phyloP scores from a whole-genome alignment of 192 early-diverging fungal genomes.

The Backusella parvicylindrica region DNA sequence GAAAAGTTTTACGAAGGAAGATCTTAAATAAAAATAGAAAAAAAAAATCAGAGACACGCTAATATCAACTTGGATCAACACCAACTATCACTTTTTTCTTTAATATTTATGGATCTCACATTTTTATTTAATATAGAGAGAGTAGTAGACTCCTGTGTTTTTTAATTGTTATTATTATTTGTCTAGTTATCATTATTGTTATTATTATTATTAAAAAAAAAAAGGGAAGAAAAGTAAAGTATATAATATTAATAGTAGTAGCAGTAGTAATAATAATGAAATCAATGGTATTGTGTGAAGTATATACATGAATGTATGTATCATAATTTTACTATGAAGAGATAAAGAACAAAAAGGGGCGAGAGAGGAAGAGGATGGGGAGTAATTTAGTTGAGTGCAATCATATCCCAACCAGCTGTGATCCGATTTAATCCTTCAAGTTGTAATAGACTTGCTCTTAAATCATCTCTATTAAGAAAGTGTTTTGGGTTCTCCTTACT shows the following conservation, averaged over 20 bases:
- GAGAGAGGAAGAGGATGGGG: not conserved
- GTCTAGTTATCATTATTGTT: not conserved
- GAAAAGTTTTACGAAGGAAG: constrained; percentile 80
- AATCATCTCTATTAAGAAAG: not conserved
- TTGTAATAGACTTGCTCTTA: not conserved
- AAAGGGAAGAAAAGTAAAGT: not conserved
- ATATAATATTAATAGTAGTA: too few species aligned
- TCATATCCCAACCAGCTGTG: constrained; percentile 18
- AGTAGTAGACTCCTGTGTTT: not conserved
- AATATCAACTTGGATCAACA: not conserved
- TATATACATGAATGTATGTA: not conserved
- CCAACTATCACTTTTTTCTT: not conserved
- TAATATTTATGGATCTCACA: not conserved
- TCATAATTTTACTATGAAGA: not conserved
- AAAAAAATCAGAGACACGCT: not conserved
- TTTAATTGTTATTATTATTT: not conserved
- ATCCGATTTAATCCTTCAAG: constrained; percentile 11
- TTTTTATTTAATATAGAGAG: not conserved
- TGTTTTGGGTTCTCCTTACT: constrained; percentile 3
- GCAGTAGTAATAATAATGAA: not conserved
- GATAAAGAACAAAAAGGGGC: not conserved
- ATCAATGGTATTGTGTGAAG: not conserved
- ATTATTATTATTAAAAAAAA: not conserved
- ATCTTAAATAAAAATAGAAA: constrained; percentile 28
- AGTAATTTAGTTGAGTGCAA: not conserved